Evolutionary conservation across 208 protist species (phyloP).

Genomic region (Crithidia acanthocephali): DNA sequence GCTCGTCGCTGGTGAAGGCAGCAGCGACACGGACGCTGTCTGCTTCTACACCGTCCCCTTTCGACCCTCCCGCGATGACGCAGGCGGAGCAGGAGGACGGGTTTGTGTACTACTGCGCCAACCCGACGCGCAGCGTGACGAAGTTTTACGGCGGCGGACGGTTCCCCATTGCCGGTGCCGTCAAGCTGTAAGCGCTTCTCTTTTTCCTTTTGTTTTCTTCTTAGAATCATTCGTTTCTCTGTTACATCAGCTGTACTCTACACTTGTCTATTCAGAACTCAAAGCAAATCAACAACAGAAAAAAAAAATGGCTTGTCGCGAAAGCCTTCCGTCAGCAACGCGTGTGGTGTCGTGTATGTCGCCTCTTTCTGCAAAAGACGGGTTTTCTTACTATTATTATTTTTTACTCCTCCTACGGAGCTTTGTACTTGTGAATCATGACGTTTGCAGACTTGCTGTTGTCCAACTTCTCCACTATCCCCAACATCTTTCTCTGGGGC

Average conservation of each 20-base stretch:
- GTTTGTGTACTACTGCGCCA: conserved; percentile 84
- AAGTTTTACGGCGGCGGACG: conserved; percentile 15
- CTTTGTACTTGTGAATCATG: no score
- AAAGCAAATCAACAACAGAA: neutral
- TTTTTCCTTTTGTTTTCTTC: conserved; percentile 9
- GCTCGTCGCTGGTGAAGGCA: neutral
- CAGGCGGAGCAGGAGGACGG: conserved; percentile 39
- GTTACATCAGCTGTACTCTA: neutral
- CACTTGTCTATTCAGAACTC: no score
- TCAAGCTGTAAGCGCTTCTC: conserved; percentile 17
- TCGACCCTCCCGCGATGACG: conserved; percentile 27
- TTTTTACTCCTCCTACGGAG: no score
- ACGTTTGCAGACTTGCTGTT: no score
- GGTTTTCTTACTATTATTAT: no score
- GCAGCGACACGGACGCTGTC: neutral
- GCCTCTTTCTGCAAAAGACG: no score
- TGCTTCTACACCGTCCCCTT: neutral
- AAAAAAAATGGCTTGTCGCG: no score
- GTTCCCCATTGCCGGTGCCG: neutral
- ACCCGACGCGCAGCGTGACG: conserved; percentile 32
- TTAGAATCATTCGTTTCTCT: conserved; percentile 18
- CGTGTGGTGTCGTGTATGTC: no score
- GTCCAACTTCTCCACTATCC: no score
- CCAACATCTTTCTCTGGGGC: no score
- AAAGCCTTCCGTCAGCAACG: no score